phyloP scores from a whole-genome alignment of 495 filamentous ascomycete species.

The Xeromyces bisporus region DNA sequence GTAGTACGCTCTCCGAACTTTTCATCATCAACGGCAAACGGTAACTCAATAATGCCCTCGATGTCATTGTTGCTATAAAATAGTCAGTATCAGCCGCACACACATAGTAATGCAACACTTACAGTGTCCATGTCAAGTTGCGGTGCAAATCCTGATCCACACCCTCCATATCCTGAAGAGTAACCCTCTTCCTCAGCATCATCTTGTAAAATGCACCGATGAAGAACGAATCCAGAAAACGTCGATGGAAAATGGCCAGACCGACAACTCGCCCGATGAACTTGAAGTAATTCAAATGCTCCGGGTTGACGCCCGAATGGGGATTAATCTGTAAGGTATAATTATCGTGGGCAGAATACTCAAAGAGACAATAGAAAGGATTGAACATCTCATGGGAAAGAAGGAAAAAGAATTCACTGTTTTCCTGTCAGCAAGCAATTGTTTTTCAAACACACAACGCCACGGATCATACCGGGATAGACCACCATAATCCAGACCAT shows the following conservation, averaged over 20 bases:
- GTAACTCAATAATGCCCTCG: slow-evolving; percentile 75
- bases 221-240: slow-evolving; percentile 98
- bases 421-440: slow-evolving; percentile 11
- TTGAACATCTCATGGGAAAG: slow-evolving; percentile 99
- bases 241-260: slow-evolving; percentile 92
- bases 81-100: slow-evolving; percentile 7
- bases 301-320: slow-evolving; percentile 97
- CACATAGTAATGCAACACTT: slow-evolving; percentile 12
- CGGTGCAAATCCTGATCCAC: slow-evolving; percentile 95
- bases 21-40: slow-evolving; percentile 93
- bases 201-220: slow-evolving; percentile 99
- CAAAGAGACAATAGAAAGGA: slow-evolving; percentile 98
- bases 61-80: slow-evolving; percentile 73
- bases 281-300: slow-evolving; percentile 99
- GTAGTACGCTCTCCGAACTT: slow-evolving; percentile 86
- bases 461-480: slow-evolving; percentile 50
- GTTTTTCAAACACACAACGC: neutral
- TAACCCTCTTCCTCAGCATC: slow-evolving; percentile 86
- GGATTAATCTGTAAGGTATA: slow-evolving; percentile 99
- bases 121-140: slow-evolving; percentile 87
- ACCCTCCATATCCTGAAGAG: slow-evolving; percentile 93
- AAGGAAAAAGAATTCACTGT: slow-evolving; percentile 97
- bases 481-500: slow-evolving; percentile 95
- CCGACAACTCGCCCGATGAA: slow-evolving; percentile 98
- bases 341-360: slow-evolving; percentile 99